phyloP scores from a whole-genome alignment of 2,329 filamentous ascomycete genomes.

The Corinectria fuckeliana region DNA sequence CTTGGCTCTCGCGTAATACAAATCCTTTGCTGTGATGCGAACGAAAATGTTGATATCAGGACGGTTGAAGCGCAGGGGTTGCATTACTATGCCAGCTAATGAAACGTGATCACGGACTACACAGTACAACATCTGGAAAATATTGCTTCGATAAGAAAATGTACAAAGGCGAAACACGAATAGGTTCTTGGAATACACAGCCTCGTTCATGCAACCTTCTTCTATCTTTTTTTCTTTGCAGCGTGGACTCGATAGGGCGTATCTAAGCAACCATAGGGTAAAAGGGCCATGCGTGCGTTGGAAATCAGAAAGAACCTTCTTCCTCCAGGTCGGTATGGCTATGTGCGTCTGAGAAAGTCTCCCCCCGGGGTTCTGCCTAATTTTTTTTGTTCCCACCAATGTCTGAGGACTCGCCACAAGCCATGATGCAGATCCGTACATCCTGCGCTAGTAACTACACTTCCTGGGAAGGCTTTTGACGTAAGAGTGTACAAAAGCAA shows the following conservation, averaged over 20 bases:
- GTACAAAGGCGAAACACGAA: background rate
- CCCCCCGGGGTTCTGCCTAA: slow-evolving; percentile 14
- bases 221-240: slow-evolving; percentile 33
- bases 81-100: too few relatives aligned
- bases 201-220: slow-evolving; percentile 29
- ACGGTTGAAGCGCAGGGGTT: background rate
- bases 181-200: background rate
- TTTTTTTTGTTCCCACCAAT: slow-evolving; percentile 18
- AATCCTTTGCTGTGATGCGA: slow-evolving; percentile 2
- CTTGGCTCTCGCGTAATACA: too few relatives aligned
- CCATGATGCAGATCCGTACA: slow-evolving; percentile 31
- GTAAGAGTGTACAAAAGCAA: slow-evolving; percentile 41
- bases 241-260: slow-evolving; percentile 37
- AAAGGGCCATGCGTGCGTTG: slow-evolving; percentile 24
- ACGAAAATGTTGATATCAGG: background rate
- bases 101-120: too few relatives aligned
- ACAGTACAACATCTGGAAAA: too few relatives aligned
- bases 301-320: slow-evolving; percentile 20
- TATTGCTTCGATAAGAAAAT: too few relatives aligned
- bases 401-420: slow-evolving; percentile 28
- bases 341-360: slow-evolving; percentile 23
- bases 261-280: slow-evolving; percentile 35
- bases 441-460: slow-evolving; percentile 27
- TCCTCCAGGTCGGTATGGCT: slow-evolving; percentile 15
- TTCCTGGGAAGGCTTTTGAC: slow-evolving; percentile 26